phyloP scores from a whole-genome alignment of 179 eudicot genomes.

The Corrigiola litoralis region DNA sequence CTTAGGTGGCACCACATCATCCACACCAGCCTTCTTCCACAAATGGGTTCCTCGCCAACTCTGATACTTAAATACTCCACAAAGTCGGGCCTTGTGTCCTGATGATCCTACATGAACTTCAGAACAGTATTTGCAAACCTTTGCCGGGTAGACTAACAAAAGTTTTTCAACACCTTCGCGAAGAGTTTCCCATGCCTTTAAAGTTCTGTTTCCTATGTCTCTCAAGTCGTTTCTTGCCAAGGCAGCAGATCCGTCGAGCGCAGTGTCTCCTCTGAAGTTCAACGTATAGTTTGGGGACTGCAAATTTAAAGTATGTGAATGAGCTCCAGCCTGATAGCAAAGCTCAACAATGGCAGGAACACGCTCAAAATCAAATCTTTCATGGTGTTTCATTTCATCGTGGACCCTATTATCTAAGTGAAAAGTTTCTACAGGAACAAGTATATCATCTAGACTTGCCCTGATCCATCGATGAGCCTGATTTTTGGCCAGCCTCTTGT shows the following conservation, averaged over 20 bases:
- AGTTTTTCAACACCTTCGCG: slow-evolving; percentile 64
- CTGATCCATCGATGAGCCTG: slow-evolving; percentile 61
- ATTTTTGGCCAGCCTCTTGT: slow-evolving; percentile 45
- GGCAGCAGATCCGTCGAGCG: slow-evolving; percentile 19
- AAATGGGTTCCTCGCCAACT: slow-evolving; percentile 71
- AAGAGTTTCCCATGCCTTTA: slow-evolving; percentile 69
- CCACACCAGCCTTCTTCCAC: slow-evolving; percentile 81
- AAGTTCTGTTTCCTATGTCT: slow-evolving; percentile 44
- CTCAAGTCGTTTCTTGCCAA: slow-evolving; percentile 40
- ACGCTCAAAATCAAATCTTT: slow-evolving; percentile 77
- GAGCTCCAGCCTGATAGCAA: slow-evolving; percentile 87
- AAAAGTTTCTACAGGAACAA: slow-evolving; percentile 75
- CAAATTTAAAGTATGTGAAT: slow-evolving; percentile 24
- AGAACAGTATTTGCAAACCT: slow-evolving; percentile 74
- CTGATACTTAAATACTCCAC: slow-evolving; percentile 84
- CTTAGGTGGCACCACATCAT: slow-evolving; percentile 78
- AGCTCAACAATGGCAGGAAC: slow-evolving; percentile 79
- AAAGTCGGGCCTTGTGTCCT: slow-evolving; percentile 84
- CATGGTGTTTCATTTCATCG: slow-evolving; percentile 51
- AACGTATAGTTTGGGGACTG: slow-evolving; percentile 10
- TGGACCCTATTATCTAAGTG: slow-evolving; percentile 59
- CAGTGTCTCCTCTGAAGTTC: slow-evolving; percentile 9
- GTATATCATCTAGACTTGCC: slow-evolving; percentile 50
- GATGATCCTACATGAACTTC: slow-evolving; percentile 95
- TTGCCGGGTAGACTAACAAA: slow-evolving; percentile 62